Evolutionary conservation across 139 green algal genomes (phyloP), one percentile per base, ranked within the genome.

Genomic region (Raphidocelis subcapitata): DNA sequence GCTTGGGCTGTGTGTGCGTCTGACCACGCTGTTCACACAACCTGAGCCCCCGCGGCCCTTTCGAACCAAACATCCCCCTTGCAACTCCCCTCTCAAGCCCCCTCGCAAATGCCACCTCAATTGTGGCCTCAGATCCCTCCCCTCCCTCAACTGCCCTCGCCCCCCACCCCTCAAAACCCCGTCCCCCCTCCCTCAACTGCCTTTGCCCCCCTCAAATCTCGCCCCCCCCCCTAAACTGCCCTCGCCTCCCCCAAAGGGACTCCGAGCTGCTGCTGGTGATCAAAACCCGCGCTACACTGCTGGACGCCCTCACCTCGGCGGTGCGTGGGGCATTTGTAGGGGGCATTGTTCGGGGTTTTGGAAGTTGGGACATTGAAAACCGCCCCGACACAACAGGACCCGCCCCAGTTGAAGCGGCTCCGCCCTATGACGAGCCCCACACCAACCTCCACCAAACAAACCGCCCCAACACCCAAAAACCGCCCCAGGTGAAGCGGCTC

Each of bases 251-350:
- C n/a, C n/a, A 87, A 33, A 71, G 56, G 14, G 86, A 93, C 56
- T 1, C 68, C 1, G 91, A 97, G 82, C 69, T 93, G 70, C 77
- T 97, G 68, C 77, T 97, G 0, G 88, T 96, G 47, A 93, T 97
- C 69, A 97, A 97, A 65, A 93, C 82, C 0, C 63, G 49, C 24
- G 16, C 57, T 51, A 0, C 18, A 14, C 60, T 76, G 23, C 44
- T 76, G 69, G 57, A 69, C 26, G 35, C 29, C 20, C 69, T 76
- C 21, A 76, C 69, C 21, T 37, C 23, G 2, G 68, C 68, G 69
- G 69, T 76, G 28, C n/a, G n/a, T n/a, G n/a, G n/a, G n/a, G n/a
- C n/a, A n/a, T n/a, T n/a, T n/a, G n/a, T n/a, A n/a, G n/a, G n/a
- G n/a, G n/a, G n/a, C n/a, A n/a, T n/a, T n/a, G n/a, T n/a, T n/a